Evolutionary conservation across 139 green algal genomes (phyloP).

Genomic region (Gonium pectorale): DNA sequence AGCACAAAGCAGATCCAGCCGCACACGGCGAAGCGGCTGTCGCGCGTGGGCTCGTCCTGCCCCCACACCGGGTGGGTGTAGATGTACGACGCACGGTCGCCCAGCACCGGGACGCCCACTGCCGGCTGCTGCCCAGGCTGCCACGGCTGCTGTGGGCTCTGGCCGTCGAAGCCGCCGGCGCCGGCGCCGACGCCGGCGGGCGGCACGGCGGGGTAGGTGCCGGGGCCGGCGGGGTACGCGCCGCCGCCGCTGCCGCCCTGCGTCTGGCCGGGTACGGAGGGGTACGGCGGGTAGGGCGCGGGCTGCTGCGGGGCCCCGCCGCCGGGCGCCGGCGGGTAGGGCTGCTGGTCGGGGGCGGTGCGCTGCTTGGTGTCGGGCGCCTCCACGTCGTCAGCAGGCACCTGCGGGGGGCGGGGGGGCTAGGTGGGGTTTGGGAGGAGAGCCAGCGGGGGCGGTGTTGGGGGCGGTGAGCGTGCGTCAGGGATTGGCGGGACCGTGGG

Average conservation of each 20-base stretch:
- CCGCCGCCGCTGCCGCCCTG: neutral
- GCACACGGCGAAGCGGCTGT: constrained; percentile 8
- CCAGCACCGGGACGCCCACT: constrained; percentile 23
- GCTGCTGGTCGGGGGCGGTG: neutral
- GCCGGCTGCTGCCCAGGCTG: neutral
- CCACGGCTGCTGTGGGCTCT: neutral
- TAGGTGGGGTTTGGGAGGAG: neutral
- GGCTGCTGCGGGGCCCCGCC: neutral
- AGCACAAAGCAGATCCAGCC: constrained; percentile 13
- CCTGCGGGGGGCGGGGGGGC: neutral
- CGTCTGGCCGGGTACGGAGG: neutral
- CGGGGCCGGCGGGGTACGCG: neutral
- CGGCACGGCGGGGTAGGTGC: neutral
- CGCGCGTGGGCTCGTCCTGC: neutral
- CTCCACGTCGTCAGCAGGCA: neutral
- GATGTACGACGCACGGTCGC: neutral
- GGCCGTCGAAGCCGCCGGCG: neutral
- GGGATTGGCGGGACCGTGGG: neutral
- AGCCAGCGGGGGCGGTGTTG: neutral
- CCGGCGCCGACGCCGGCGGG: neutral
- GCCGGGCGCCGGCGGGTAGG: neutral
- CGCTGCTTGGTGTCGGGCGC: neutral
- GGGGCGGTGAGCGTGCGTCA: neutral
- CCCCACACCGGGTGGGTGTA: constrained; percentile 16
- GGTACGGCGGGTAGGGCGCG: neutral